These are phyloP conservation scores for Viridothelium virens DNA, from an alignment of 495 filamentous ascomycete genomes.

Conservation along the genomic window DNA sequence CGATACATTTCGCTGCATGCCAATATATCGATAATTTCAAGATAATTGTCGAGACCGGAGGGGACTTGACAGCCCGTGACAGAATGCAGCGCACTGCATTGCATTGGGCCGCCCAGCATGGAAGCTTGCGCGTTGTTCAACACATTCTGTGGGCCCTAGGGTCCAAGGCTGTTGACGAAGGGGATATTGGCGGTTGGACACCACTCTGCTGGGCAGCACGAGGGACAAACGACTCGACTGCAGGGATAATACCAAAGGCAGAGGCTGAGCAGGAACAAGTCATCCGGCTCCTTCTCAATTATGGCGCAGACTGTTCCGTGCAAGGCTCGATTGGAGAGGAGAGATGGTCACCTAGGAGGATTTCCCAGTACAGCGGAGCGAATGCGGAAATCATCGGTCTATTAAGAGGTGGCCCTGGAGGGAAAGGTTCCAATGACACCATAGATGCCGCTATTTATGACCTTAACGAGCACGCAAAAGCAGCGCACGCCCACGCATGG, in stretches of 20 bases:
- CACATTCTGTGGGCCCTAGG: not conserved
- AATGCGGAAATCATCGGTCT: not conserved
- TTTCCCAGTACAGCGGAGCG: not conserved
- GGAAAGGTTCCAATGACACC: not conserved
- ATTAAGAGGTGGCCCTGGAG: not conserved
- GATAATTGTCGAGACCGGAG: too few relatives aligned
- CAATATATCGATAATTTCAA: too few relatives aligned
- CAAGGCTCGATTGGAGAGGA: not conserved
- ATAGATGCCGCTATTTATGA: not conserved
- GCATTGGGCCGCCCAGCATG: not conserved
- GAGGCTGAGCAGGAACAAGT: not conserved
- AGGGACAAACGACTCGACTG: not conserved
- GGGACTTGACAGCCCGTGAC: too few relatives aligned
- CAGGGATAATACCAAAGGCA: not conserved
- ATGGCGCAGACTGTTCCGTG: not conserved
- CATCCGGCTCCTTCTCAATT: not conserved
- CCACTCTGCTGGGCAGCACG: constrained; percentile 16
- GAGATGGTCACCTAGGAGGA: not conserved
- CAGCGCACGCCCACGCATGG: not conserved
- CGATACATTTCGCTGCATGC: too few relatives aligned
- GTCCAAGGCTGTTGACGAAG: constrained; percentile 17
- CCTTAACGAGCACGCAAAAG: not conserved
- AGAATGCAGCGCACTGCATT: not conserved
- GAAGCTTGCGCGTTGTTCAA: not conserved
- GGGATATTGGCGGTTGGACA: constrained; percentile 29